Evolutionary conservation across 2,329 filamentous ascomycete species (phyloP).

Genomic region (Knufia petricola): DNA sequence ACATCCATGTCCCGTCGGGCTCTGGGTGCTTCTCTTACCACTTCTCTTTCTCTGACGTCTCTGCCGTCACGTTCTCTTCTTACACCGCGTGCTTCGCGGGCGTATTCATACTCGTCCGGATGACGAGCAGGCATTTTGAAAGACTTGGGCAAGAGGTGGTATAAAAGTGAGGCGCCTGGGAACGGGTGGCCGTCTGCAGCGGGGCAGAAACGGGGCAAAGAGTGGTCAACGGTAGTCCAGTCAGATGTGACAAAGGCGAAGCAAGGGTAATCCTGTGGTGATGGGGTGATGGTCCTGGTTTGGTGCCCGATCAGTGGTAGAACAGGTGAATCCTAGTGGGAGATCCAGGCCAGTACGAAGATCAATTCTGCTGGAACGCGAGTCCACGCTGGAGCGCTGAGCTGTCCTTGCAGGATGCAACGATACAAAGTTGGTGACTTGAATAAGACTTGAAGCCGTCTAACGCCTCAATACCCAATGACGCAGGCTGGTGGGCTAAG

Average conservation of each 20-base stretch:
- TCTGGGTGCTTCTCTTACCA: neutral
- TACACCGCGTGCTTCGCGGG: constrained; percentile 15
- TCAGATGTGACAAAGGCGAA: constrained; percentile 3
- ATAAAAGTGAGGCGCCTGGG: neutral
- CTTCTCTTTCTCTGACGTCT: constrained; percentile 10
- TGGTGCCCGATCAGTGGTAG: constrained; percentile 1
- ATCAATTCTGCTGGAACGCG: neutral
- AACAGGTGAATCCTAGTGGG: neutral
- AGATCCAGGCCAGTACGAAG: neutral
- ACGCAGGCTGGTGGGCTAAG: constrained; percentile 4
- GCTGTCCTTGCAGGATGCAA: neutral
- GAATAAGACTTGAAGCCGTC: constrained; percentile 1
- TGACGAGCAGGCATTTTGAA: constrained; percentile 14
- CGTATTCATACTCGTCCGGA: constrained; percentile 17
- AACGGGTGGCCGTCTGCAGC: neutral
- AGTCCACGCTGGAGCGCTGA: neutral
- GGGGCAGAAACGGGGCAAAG: neutral
- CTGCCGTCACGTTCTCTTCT: constrained; percentile 13
- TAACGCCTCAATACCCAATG: constrained; percentile 9
- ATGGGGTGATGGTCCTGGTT: constrained; percentile 1
- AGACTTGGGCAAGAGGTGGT: constrained; percentile 14
- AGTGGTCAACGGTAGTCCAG: neutral
- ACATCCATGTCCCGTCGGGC: constrained; percentile 2
- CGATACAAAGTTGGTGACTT: neutral
- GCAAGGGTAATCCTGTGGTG: constrained; percentile 7